A percentile compares a stretch with the other conserved stretches of the same genome.
Evolutionary conservation across 179 eudicot genomes (phyloP).

Genomic region (Actinidia chinensis): DNA sequence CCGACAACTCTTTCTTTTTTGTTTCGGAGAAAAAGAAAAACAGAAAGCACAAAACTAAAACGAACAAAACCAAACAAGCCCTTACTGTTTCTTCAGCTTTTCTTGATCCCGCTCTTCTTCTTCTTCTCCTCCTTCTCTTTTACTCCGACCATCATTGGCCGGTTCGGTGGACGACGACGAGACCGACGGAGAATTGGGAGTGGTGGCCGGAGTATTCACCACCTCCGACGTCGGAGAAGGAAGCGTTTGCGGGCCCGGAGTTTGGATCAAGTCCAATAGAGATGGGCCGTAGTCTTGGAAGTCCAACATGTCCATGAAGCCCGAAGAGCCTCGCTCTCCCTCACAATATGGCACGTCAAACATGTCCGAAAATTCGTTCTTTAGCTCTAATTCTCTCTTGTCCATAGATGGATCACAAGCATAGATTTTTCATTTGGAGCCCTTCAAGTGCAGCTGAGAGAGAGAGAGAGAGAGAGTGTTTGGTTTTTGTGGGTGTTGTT

Average conservation of each 20-base stretch:
- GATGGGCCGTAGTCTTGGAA: slow-evolving; percentile 30
- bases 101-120: slow-evolving; percentile 27
- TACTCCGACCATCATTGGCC: slow-evolving; percentile 28
- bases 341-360: slow-evolving; percentile 28
- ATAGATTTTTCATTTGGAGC: slow-evolving; percentile 34
- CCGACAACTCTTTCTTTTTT: no score
- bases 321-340: slow-evolving; percentile 6
- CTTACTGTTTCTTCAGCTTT: slow-evolving; percentile 55
- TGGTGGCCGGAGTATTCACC: slow-evolving; percentile 56
- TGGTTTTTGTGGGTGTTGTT: slow-evolving; percentile 13
- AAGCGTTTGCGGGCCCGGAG: slow-evolving; percentile 7
- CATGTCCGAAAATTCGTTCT: slow-evolving; percentile 10
- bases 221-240: slow-evolving; percentile 38
- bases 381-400: slow-evolving; percentile 13
- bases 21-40: no score
- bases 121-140: slow-evolving; percentile 8
- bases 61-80: background rate
- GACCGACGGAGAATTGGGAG: slow-evolving; percentile 56
- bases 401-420: slow-evolving; percentile 33
- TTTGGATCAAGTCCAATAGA: slow-evolving; percentile 33
- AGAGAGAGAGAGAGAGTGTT: slow-evolving; percentile 14
- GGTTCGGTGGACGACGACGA: slow-evolving; percentile 60
- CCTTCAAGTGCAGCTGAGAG: slow-evolving; percentile 13
- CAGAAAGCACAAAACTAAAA: background rate
- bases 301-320: slow-evolving; percentile 32